These are phyloP conservation scores for Tolypocladium album DNA, from an alignment of 2,329 filamentous ascomycete genomes.

Conservation along the genomic window DNA sequence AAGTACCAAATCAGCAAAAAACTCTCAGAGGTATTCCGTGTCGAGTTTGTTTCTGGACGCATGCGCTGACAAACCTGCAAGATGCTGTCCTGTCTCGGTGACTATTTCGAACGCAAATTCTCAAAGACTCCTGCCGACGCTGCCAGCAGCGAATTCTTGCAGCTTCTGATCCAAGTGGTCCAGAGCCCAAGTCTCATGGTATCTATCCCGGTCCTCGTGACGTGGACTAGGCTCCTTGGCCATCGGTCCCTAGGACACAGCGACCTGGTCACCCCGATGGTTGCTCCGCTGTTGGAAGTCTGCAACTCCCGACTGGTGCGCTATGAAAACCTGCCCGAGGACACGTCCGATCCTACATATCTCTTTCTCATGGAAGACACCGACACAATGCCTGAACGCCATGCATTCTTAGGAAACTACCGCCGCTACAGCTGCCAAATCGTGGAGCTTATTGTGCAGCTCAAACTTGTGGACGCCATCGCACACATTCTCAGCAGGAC, in stretches of 20 bases:
- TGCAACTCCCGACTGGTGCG: slow-evolving; percentile 76
- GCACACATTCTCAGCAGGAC: slow-evolving; percentile 76
- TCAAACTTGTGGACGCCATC: slow-evolving; percentile 75
- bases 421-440: slow-evolving; percentile 79
- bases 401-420: slow-evolving; percentile 94
- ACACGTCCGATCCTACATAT: slow-evolving; percentile 68
- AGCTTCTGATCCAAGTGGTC: slow-evolving; percentile 67
- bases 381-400: slow-evolving; percentile 84
- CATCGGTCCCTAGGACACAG: slow-evolving; percentile 56
- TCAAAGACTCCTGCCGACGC: slow-evolving; percentile 49
- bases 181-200: slow-evolving; percentile 82
- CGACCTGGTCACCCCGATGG: slow-evolving; percentile 50
- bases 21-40: slow-evolving; percentile 64
- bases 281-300: slow-evolving; percentile 69
- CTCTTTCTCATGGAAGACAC: slow-evolving; percentile 86
- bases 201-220: slow-evolving; percentile 84
- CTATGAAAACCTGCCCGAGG: slow-evolving; percentile 78
- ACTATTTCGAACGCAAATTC: slow-evolving; percentile 72
- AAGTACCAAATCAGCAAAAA: slow-evolving; percentile 92
- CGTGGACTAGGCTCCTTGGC: slow-evolving; percentile 75
- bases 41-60: not conserved
- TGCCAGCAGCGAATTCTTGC: slow-evolving; percentile 65
- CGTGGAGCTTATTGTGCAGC: slow-evolving; percentile 76
- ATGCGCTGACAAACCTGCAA: slow-evolving; percentile 21
- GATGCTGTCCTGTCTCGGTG: slow-evolving; percentile 77